These are phyloP conservation scores for Saccharomyces kudriavzevii DNA, from an alignment of 805 yeast species.

Conservation along the genomic window DNA sequence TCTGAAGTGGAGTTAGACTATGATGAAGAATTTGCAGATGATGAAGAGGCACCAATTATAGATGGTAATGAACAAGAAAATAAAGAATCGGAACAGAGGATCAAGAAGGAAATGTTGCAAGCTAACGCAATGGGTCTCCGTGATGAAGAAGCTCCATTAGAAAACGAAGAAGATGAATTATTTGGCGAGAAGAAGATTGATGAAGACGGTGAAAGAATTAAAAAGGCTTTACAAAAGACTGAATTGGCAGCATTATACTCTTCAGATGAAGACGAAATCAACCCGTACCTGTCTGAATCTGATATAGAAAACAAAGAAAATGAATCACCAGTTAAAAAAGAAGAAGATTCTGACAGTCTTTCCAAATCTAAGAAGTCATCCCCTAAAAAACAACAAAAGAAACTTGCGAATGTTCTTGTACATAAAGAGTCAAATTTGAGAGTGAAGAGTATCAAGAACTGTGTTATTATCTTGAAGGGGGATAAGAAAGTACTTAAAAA, in stretches of 20 bases:
- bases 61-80: slow-evolving; percentile 95
- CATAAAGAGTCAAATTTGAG: slow-evolving; percentile 30
- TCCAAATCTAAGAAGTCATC: slow-evolving; percentile 17
- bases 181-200: slow-evolving; percentile 74
- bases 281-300: slow-evolving; percentile 73
- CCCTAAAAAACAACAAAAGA: slow-evolving; percentile 16
- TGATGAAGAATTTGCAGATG: slow-evolving; percentile 97
- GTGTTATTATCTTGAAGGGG: slow-evolving; percentile 57
- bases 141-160: slow-evolving; percentile 55
- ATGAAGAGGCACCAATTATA: slow-evolving; percentile 96
- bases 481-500: slow-evolving; percentile 49
- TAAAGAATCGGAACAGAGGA: slow-evolving; percentile 75
- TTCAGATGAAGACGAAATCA: slow-evolving; percentile 80
- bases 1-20: slow-evolving; percentile 89
- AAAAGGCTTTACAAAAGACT: slow-evolving; percentile 73
- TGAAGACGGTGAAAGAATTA: slow-evolving; percentile 80
- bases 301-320: slow-evolving; percentile 44
- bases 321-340: neutral
- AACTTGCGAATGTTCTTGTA: slow-evolving; percentile 3
- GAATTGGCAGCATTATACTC: slow-evolving; percentile 71
- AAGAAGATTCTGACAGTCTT: slow-evolving; percentile 4
- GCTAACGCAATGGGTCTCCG: slow-evolving; percentile 64
- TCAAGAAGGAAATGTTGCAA: slow-evolving; percentile 74
- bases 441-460: slow-evolving; percentile 42
- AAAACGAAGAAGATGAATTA: slow-evolving; percentile 60